These are phyloP conservation scores for Lodderomyces elongisporus DNA, from an alignment of 1,139 yeast species.

Conservation along the genomic window DNA sequence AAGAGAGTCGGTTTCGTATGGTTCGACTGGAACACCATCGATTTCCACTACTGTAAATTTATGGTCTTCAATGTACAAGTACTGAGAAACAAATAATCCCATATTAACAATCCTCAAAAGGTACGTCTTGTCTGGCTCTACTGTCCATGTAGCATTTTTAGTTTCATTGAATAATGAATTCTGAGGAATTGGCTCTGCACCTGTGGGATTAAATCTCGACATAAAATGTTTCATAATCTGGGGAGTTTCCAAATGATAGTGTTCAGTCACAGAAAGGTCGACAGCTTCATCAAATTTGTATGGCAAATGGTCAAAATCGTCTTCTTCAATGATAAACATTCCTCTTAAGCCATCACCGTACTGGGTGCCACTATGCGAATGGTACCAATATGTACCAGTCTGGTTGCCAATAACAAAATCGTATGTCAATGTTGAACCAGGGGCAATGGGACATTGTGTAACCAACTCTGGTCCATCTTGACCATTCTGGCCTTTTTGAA, in stretches of 20 bases:
- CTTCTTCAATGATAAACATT: conserved; percentile 61
- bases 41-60: conserved; percentile 75
- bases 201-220: conserved; percentile 80
- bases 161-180: conserved; percentile 75
- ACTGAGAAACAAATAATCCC: conserved; percentile 87
- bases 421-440: conserved; percentile 62
- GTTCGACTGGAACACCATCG: conserved; percentile 75
- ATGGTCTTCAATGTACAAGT: conserved; percentile 81
- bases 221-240: conserved; percentile 53
- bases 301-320: conserved; percentile 51
- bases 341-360: conserved; percentile 93
- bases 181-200: conserved; percentile 94
- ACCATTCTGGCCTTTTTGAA: conserved; percentile 64
- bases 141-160: conserved; percentile 61
- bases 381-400: conserved; percentile 92
- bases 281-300: conserved; percentile 72
- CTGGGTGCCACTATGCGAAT: conserved; percentile 80
- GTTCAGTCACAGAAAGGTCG: conserved; percentile 65
- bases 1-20: conserved; percentile 51
- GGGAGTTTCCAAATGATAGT: conserved; percentile 70
- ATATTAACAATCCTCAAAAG: conserved; percentile 70
- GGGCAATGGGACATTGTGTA: conserved; percentile 83
- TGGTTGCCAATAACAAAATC: conserved; percentile 82
- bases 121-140: conserved; percentile 77
- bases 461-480: conserved; percentile 90